Percentiles rank a stretch among this genome's conserved stretches.
phyloP scores from a whole-genome alignment of 106 monocot species.

The Apostasia ramifera region DNA sequence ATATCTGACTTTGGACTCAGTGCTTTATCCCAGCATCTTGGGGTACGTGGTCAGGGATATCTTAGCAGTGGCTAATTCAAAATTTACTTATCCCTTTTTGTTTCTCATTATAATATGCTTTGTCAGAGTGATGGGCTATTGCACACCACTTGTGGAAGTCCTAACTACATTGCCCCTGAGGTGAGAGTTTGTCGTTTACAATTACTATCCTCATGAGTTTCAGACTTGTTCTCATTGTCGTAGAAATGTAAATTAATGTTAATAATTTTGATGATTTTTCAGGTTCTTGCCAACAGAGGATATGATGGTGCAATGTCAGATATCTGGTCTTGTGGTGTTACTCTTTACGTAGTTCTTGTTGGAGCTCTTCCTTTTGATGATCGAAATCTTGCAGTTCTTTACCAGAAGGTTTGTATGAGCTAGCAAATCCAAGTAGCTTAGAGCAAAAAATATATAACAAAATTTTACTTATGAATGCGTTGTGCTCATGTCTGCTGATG shows the following conservation, averaged over 20 bases:
- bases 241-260: not conserved
- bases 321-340: slow-evolving; percentile 96
- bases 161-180: slow-evolving; percentile 91
- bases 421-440: too few species aligned
- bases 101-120: not conserved
- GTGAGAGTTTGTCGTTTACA: slow-evolving; percentile 5
- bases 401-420: slow-evolving; percentile 63
- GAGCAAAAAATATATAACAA: too few species aligned
- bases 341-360: slow-evolving; percentile 73
- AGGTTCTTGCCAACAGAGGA: slow-evolving; percentile 85
- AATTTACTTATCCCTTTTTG: not conserved
- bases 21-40: slow-evolving; percentile 59
- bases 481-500: too few species aligned
- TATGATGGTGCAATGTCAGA: slow-evolving; percentile 90
- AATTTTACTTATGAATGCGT: too few species aligned
- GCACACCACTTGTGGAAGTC: slow-evolving; percentile 97
- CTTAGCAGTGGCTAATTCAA: not conserved
- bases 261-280: not conserved
- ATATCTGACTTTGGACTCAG: slow-evolving; percentile 92
- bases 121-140: slow-evolving; percentile 76
- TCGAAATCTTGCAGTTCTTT: slow-evolving; percentile 85
- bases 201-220: not conserved
- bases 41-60: not conserved
- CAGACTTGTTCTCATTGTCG: too few species aligned
- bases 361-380: slow-evolving; percentile 91